Conservation (phyloP, 2,329 filamentous ascomycete species). For the Penicillium rolfsii region DNA sequence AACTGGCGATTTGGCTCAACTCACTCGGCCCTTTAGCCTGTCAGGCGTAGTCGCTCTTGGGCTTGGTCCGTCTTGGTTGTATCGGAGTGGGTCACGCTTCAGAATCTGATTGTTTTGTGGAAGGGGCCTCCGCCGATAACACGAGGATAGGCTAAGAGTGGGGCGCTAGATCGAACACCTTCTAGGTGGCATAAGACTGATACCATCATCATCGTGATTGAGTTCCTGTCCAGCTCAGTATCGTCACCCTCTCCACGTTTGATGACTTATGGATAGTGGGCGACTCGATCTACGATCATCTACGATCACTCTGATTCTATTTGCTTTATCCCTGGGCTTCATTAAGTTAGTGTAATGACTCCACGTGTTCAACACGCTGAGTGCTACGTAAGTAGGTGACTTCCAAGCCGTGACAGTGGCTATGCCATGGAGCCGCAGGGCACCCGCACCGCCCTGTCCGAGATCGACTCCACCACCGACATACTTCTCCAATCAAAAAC, state of each 20-base stretch:
- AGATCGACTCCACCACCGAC: too few species aligned
- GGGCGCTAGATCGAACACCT: neutral
- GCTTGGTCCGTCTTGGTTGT: neutral
- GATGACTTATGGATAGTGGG: neutral
- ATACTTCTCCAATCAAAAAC: too few species aligned
- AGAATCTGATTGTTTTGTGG: constrained; percentile 12
- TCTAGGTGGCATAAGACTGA: neutral
- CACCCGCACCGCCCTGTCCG: neutral
- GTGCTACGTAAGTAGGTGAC: neutral
- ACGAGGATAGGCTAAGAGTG: neutral
- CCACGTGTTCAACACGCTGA: neutral
- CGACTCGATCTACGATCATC: neutral
- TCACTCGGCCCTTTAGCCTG: neutral
- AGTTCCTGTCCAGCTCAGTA: neutral
- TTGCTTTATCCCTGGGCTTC: neutral
- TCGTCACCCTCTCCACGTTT: neutral
- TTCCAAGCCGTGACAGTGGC: neutral
- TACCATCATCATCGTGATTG: neutral
- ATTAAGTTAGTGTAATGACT: neutral
- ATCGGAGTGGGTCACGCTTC: constrained; percentile 4
- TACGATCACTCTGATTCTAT: neutral
- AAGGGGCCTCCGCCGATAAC: constrained; percentile 1
- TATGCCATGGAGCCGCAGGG: neutral
- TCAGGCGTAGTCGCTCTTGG: constrained; percentile 2
- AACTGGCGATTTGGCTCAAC: neutral